Evolutionary conservation across 371 early-diverging fungal genomes (phyloP).

Genomic region (Polyrhizophydium stewartii): DNA sequence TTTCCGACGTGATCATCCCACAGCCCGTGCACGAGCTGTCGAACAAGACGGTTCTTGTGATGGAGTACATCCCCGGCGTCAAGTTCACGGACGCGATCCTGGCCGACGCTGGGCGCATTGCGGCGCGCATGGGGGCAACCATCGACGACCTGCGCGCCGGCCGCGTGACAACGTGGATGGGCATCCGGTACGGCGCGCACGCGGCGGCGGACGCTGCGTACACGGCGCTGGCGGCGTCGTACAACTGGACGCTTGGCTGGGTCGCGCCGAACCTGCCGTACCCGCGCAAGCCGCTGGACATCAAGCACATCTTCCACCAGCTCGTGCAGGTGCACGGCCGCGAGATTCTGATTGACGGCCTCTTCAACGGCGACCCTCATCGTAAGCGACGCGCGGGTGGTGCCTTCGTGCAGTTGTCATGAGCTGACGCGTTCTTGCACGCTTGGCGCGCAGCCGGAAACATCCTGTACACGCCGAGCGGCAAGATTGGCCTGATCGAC

Average conservation of each 20-base stretch:
- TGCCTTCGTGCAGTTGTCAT: too few species aligned
- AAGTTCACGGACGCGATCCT: not conserved
- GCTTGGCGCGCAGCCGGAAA: constrained; percentile 11
- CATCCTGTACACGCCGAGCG: constrained; percentile 9
- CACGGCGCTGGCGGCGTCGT: not conserved
- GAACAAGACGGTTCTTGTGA: not conserved
- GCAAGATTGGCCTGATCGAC: constrained; percentile 18
- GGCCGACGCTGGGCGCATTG: not conserved
- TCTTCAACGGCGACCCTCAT: constrained; percentile 20
- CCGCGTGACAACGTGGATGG: not conserved
- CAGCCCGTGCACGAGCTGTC: not conserved
- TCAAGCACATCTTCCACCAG: not conserved
- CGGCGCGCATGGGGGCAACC: not conserved
- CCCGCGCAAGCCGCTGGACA: not conserved
- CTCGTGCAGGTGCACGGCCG: constrained; percentile 14
- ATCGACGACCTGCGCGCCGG: not conserved
- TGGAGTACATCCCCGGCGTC: constrained; percentile 8
- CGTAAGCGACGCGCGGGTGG: too few species aligned
- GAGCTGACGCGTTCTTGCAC: too few species aligned
- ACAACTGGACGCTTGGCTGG: constrained; percentile 5
- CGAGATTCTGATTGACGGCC: constrained; percentile 14
- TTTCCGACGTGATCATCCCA: not conserved
- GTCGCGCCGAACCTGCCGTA: constrained; percentile 3
- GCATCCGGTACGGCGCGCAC: not conserved
- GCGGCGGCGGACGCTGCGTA: not conserved